Percentiles rank a stretch among this genome's conserved stretches.
Evolutionary conservation across 2,329 filamentous ascomycete species (phyloP).

Genomic region (Phialophora tarda): DNA sequence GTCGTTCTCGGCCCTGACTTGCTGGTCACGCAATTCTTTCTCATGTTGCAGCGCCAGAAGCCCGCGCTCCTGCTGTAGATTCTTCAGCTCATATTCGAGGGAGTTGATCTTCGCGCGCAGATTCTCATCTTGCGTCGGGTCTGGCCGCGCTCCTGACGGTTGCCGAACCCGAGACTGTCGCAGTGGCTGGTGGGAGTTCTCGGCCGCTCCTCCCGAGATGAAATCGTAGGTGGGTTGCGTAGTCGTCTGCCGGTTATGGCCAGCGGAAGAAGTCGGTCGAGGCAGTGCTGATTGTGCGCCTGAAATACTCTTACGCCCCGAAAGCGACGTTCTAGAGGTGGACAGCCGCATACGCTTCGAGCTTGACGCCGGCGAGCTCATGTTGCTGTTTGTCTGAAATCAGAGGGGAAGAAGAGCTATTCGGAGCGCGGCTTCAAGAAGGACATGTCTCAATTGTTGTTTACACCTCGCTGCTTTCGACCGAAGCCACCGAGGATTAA

Average conservation of each 20-base stretch:
- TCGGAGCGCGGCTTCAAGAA: background rate
- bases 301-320: constrained; percentile 35
- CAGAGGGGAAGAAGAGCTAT: background rate
- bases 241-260: constrained; percentile 47
- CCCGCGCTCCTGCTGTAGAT: constrained; percentile 84
- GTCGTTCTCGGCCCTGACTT: constrained; percentile 82
- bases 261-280: constrained; percentile 31
- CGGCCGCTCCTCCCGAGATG: constrained; percentile 59
- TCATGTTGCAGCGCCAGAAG: constrained; percentile 78
- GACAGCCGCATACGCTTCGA: constrained; percentile 36
- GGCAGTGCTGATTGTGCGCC: constrained; percentile 32
- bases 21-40: constrained; percentile 80
- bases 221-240: constrained; percentile 66
- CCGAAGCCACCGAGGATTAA: constrained; percentile 4
- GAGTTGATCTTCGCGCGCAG: constrained; percentile 89
- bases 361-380: constrained; percentile 38
- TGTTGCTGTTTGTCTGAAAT: constrained; percentile 11
- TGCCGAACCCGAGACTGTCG: constrained; percentile 47
- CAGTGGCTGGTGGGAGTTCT: constrained; percentile 44
- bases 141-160: constrained; percentile 46
- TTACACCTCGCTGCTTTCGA: constrained; percentile 11
- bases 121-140: constrained; percentile 65
- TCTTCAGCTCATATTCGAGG: constrained; percentile 84
- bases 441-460: background rate
- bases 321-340: constrained; percentile 36